These are phyloP conservation scores for Anthracocystis panici-leucophaei DNA, from an alignment of 1,284 basidiomycete species.

Conservation along the genomic window DNA sequence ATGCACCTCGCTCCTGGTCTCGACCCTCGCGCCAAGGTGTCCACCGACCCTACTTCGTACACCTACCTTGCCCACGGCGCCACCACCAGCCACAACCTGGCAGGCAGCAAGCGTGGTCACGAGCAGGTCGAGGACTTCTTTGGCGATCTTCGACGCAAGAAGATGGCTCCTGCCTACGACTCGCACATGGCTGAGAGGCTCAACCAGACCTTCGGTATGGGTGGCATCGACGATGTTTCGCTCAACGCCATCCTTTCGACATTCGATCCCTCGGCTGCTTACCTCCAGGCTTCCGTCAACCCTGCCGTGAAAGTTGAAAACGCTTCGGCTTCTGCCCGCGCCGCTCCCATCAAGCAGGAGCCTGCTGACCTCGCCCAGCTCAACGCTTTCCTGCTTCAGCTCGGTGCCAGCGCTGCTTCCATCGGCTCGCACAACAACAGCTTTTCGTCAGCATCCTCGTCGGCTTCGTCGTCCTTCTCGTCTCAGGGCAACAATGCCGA, in stretches of 20 bases:
- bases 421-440: conserved; percentile 42
- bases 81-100: conserved; percentile 46
- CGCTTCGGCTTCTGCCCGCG: conserved; percentile 7
- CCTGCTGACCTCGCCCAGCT: conserved; percentile 69
- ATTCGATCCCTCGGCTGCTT: conserved; percentile 29
- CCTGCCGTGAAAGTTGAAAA: conserved; percentile 22
- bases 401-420: conserved; percentile 64
- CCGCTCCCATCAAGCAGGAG: conserved; percentile 71
- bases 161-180: conserved; percentile 64
- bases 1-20: conserved; percentile 39
- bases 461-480: conserved; percentile 38
- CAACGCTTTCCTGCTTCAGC: conserved; percentile 67
- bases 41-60: conserved; percentile 60
- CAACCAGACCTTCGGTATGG: conserved; percentile 56
- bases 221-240: conserved; percentile 53
- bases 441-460: conserved; percentile 31
- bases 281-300: conserved; percentile 21
- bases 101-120: conserved; percentile 58
- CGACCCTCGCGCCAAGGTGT: conserved; percentile 43
- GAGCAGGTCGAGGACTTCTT: conserved; percentile 63
- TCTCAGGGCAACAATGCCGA: conserved; percentile 38
- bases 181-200: conserved; percentile 64
- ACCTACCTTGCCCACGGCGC: conserved; percentile 57
- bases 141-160: conserved; percentile 61
- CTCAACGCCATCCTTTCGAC: conserved; percentile 56